Percentiles rank a stretch among this genome's conserved stretches.
Conservation (phyloP, 148 eudicot genomes). For the Arbutus unedo region DNA sequence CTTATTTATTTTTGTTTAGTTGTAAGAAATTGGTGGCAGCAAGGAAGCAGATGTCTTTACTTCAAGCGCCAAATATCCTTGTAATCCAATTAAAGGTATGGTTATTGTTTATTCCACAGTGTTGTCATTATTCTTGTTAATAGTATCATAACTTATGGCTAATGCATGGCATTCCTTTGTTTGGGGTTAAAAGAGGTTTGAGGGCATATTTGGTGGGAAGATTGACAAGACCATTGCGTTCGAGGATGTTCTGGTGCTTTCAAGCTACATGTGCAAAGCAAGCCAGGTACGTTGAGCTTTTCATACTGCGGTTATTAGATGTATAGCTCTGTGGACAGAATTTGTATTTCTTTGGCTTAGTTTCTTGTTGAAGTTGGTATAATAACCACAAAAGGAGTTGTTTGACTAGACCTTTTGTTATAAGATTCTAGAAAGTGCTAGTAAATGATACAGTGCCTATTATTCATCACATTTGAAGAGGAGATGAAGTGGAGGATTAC, state of each 20-base stretch:
- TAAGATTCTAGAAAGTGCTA: background rate
- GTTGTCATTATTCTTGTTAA: background rate
- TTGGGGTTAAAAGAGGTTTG: conserved; percentile 67
- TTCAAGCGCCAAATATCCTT: conserved; percentile 93
- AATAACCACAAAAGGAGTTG: background rate
- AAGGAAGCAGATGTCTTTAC: conserved; percentile 90
- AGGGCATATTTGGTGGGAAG: conserved; percentile 87
- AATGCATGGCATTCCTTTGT: conserved; percentile 1
- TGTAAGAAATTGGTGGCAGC: conserved; percentile 91
- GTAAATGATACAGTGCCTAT: background rate
- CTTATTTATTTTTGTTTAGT: conserved; percentile 39
- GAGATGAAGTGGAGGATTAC: background rate
- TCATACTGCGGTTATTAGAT: background rate
- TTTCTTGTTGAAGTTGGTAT: background rate
- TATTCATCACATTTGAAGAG: background rate
- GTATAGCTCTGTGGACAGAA: background rate
- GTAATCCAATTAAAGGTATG: conserved; percentile 93
- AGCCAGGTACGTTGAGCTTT: conserved; percentile 57
- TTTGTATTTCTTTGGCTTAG: background rate
- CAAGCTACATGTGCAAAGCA: conserved; percentile 89
- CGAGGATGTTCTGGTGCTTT: conserved; percentile 80
- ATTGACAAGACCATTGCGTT: conserved; percentile 79
- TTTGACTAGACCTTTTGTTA: background rate
- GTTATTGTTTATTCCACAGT: background rate
- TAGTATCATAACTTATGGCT: background rate